Evolutionary conservation across 306 rosid species (phyloP).

Genomic region (Lagenaria siceraria): DNA sequence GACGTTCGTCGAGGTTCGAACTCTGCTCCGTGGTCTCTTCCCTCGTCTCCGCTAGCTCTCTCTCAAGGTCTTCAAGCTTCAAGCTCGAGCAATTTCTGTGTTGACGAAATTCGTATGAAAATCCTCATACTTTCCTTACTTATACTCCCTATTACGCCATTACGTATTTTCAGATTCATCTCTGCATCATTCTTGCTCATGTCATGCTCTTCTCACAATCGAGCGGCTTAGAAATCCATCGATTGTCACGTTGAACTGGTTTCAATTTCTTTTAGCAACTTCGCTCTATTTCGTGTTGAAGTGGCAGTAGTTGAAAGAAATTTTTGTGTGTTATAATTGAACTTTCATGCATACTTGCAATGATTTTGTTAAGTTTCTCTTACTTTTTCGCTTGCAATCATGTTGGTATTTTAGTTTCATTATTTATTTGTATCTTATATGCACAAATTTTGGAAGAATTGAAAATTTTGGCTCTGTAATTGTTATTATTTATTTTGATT

Average conservation of each 20-base stretch:
- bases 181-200: constrained; percentile 3
- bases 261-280: constrained; percentile 14
- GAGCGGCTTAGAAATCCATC: background rate
- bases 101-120: background rate
- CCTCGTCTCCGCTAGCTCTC: background rate
- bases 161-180: constrained; percentile 9
- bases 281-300: background rate
- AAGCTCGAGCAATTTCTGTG: background rate
- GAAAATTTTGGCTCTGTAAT: background rate
- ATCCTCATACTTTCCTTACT: background rate
- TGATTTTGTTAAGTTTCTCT: background rate
- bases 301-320: background rate
- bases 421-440: background rate
- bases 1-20: background rate
- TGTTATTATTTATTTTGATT: background rate
- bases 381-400: background rate
- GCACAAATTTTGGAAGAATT: background rate
- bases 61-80: background rate
- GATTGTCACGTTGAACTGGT: constrained; percentile 26
- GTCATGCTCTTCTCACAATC: background rate
- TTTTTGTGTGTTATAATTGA: background rate
- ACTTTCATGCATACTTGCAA: background rate
- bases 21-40: background rate
- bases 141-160: background rate
- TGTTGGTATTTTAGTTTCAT: background rate